Conservation (phyloP, 768 basidiomycete genomes). For the Suillus decipiens region DNA sequence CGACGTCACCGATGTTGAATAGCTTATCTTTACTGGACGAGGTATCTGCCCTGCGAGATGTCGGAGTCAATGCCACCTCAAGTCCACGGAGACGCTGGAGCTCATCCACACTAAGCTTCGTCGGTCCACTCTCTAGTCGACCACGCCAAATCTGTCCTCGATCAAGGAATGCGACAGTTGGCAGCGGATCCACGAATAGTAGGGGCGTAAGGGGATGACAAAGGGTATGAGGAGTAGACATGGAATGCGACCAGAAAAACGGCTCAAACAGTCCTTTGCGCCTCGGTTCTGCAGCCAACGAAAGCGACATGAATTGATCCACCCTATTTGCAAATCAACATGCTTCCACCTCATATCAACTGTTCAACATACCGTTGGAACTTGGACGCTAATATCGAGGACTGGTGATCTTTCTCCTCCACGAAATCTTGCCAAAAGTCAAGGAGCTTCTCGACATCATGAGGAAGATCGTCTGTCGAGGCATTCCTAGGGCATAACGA, state of each 20-base stretch:
- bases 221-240: conserved; percentile 37
- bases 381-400: conserved; percentile 47
- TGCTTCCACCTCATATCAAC: neutral
- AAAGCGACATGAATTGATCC: conserved; percentile 79
- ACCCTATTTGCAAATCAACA: conserved; percentile 40
- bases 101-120: conserved; percentile 51
- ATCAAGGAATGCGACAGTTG: conserved; percentile 67
- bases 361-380: conserved; percentile 57
- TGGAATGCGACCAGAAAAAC: conserved; percentile 64
- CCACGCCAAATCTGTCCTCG: conserved; percentile 63
- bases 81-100: conserved; percentile 57
- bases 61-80: conserved; percentile 44
- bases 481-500: conserved; percentile 50
- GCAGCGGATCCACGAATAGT: conserved; percentile 75
- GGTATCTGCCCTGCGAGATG: conserved; percentile 17
- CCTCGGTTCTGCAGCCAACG: conserved; percentile 72
- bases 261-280: conserved; percentile 77
- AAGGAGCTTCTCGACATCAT: conserved; percentile 52
- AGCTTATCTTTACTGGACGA: conserved; percentile 27
- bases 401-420: conserved; percentile 39
- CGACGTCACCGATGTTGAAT: conserved; percentile 41
- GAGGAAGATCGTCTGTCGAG: conserved; percentile 36
- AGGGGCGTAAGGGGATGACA: conserved; percentile 61
- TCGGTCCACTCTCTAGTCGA: conserved; percentile 64
- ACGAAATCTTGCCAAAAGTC: conserved; percentile 58